Conservation (phyloP, 495 filamentous ascomycete species). For the Talaromyces liani region DNA sequence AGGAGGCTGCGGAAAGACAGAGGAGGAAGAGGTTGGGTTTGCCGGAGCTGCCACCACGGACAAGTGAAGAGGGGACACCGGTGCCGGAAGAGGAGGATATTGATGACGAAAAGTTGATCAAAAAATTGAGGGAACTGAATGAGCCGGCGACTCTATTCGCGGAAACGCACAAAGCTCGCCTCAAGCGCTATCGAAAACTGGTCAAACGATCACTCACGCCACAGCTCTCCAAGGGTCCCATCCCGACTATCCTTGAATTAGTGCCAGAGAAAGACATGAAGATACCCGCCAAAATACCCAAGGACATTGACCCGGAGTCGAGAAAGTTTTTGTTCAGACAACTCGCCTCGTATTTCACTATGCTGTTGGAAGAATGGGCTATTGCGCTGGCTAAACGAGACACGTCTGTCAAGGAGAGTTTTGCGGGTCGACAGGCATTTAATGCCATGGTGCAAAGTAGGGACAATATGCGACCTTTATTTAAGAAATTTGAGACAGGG, state of each 20-base stretch:
- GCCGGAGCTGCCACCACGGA: slow-evolving; percentile 54
- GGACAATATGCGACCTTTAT: slow-evolving; percentile 85
- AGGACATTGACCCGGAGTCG: slow-evolving; percentile 37
- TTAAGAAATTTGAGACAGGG: slow-evolving; percentile 74
- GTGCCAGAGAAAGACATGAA: slow-evolving; percentile 85
- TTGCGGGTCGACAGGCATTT: slow-evolving; percentile 67
- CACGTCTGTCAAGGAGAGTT: slow-evolving; percentile 57
- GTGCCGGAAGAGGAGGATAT: slow-evolving; percentile 57
- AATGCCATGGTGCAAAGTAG: slow-evolving; percentile 73
- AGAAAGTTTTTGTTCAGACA: slow-evolving; percentile 72
- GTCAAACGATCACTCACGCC: slow-evolving; percentile 40
- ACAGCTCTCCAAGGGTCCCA: slow-evolving; percentile 52
- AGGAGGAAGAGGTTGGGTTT: slow-evolving; percentile 55
- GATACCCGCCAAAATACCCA: slow-evolving; percentile 53
- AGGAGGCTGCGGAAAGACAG: slow-evolving; percentile 46
- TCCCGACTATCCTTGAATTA: slow-evolving; percentile 64
- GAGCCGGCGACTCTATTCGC: slow-evolving; percentile 76
- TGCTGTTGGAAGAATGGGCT: slow-evolving; percentile 88
- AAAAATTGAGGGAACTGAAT: slow-evolving; percentile 59
- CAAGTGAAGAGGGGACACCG: slow-evolving; percentile 28
- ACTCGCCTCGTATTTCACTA: slow-evolving; percentile 84
- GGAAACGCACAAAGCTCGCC: slow-evolving; percentile 61
- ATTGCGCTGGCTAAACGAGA: slow-evolving; percentile 62
- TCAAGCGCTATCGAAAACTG: slow-evolving; percentile 61
- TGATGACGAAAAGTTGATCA: slow-evolving; percentile 58